A percentile compares a stretch with the other conserved stretches of the same genome.
These are phyloP conservation scores for Agroathelia rolfsii DNA, from an alignment of 1,284 basidiomycete species.

Conservation along the genomic window DNA sequence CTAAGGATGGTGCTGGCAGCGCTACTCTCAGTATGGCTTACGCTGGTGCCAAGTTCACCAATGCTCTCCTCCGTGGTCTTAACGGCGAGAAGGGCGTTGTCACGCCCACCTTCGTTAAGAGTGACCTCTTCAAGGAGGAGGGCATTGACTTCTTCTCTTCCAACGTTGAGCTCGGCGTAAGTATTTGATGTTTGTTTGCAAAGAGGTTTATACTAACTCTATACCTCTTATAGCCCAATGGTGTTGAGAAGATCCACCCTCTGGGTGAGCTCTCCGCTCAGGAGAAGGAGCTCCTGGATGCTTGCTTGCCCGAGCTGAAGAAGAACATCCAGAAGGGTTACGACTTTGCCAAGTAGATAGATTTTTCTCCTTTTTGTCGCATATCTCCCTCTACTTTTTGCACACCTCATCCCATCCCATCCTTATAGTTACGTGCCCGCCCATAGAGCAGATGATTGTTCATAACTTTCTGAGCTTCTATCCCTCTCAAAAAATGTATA, in stretches of 20 bases:
- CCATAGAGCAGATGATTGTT: too few species aligned
- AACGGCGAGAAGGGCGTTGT: conserved; percentile 84
- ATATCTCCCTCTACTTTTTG: too few species aligned
- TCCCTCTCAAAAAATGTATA: too few species aligned
- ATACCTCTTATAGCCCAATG: conserved; percentile 43
- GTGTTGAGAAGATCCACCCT: conserved; percentile 73
- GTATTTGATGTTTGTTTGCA: conserved; percentile 20
- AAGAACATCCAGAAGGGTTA: conserved; percentile 78
- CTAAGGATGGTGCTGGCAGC: conserved; percentile 81
- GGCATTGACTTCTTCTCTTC: conserved; percentile 81
- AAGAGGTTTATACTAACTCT: conserved; percentile 5
- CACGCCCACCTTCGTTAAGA: conserved; percentile 78
- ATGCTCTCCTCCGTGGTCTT: conserved; percentile 74
- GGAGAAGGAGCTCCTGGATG: conserved; percentile 70
- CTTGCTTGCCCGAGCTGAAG: conserved; percentile 72
- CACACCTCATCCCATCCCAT: too few species aligned
- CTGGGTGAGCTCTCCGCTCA: conserved; percentile 66
- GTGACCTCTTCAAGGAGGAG: conserved; percentile 47
- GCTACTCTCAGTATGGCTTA: conserved; percentile 90
- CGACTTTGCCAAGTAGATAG: too few species aligned
- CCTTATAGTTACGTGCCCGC: too few species aligned
- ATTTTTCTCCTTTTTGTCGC: too few species aligned
- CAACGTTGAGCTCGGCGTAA: conserved; percentile 75
- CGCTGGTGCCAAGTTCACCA: conserved; percentile 80
- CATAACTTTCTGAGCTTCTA: too few species aligned